Conservation (phyloP, 2,329 filamentous ascomycete species). For the Pseudogymnoascus sp. region DNA sequence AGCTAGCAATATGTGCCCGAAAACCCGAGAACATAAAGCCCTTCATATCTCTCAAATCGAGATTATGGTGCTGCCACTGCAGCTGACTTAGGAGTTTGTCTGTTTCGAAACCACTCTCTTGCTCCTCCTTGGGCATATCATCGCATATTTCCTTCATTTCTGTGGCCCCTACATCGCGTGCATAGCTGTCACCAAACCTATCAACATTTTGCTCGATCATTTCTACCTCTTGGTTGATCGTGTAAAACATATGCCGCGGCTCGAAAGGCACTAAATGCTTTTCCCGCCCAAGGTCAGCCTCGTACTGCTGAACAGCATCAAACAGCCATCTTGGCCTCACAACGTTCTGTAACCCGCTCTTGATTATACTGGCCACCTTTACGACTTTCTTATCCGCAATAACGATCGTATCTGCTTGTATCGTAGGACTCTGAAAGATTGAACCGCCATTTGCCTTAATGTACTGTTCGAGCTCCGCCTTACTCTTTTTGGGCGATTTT, state of each 20-base stretch:
- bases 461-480: constrained; percentile 68
- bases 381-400: constrained; percentile 73
- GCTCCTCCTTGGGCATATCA: constrained; percentile 42
- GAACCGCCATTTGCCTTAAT: constrained; percentile 77
- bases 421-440: constrained; percentile 64
- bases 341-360: constrained; percentile 60
- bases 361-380: constrained; percentile 75
- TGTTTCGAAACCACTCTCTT: constrained; percentile 35
- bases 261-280: constrained; percentile 52
- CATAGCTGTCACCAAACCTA: constrained; percentile 73
- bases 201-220: constrained; percentile 59
- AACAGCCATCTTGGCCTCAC: constrained; percentile 74
- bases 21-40: constrained; percentile 45
- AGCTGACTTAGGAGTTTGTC: constrained; percentile 45
- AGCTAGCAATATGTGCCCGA: constrained; percentile 33
- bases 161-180: constrained; percentile 54
- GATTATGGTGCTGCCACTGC: constrained; percentile 44
- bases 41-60: constrained; percentile 36
- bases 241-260: constrained; percentile 62
- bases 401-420: constrained; percentile 54
- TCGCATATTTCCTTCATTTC: constrained; percentile 50
- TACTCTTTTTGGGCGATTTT: constrained; percentile 62
- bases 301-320: constrained; percentile 50
- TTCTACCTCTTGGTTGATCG: constrained; percentile 45
- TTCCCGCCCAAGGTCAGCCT: constrained; percentile 39